phyloP scores from a whole-genome alignment of 1,284 basidiomycete genomes.

The Ganoderma multipileum region DNA sequence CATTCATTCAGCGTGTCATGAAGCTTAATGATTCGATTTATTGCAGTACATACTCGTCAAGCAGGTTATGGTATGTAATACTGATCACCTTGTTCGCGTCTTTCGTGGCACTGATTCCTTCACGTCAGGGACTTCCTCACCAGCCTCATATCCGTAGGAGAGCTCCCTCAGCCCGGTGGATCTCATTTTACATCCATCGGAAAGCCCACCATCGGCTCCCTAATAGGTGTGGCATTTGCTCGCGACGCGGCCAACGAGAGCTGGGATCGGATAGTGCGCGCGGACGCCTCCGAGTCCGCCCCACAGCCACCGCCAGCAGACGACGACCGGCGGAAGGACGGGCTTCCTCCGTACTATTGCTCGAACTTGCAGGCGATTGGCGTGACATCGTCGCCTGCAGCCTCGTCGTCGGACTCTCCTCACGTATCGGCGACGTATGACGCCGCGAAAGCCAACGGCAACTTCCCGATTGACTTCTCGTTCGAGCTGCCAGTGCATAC shows the following conservation, averaged over 20 bases:
- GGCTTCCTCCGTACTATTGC: neutral
- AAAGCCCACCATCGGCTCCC: neutral
- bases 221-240: neutral
- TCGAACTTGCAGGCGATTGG: neutral
- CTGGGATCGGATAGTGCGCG: neutral
- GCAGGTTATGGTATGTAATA: slow-evolving; percentile 8
- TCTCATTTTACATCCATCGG: neutral
- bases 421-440: neutral
- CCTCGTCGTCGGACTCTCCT: neutral
- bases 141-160: slow-evolving; percentile 16
- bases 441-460: neutral
- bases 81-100: neutral
- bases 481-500: slow-evolving; percentile 26
- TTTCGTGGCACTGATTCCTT: neutral
- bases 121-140: slow-evolving; percentile 15
- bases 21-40: neutral
- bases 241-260: neutral
- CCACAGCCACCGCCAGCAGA: neutral
- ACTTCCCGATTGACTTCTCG: slow-evolving; percentile 5
- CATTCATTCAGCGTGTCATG: neutral
- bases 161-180: slow-evolving; percentile 9
- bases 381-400: neutral
- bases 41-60: slow-evolving; percentile 6
- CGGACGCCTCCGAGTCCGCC: neutral
- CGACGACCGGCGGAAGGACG: neutral